These are phyloP conservation scores for Epicoccum sorghinum DNA, from an alignment of 2,329 filamentous ascomycete species.

Conservation along the genomic window DNA sequence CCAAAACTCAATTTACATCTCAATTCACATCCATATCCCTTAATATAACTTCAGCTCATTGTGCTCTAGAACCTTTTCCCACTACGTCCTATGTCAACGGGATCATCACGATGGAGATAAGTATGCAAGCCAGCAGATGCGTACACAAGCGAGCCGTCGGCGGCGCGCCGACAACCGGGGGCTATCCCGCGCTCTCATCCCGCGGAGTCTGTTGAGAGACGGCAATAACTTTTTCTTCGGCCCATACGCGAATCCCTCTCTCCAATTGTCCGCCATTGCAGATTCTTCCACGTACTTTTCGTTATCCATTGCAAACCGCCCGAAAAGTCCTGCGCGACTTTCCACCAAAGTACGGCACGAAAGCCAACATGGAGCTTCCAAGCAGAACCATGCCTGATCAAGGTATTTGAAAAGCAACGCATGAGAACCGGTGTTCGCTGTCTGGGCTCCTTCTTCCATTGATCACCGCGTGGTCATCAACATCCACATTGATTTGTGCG, in stretches of 20 bases:
- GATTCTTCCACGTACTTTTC: background rate
- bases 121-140: background rate
- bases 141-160: background rate
- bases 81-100: background rate
- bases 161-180: constrained; percentile 9
- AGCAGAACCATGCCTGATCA: constrained; percentile 44
- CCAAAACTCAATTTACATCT: background rate
- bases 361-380: constrained; percentile 39
- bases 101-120: background rate
- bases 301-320: background rate
- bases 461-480: background rate
- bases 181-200: background rate
- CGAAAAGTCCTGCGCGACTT: background rate
- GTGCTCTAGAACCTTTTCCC: background rate
- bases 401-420: constrained; percentile 44
- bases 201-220: constrained; percentile 1
- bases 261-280: background rate
- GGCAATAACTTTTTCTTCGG: constrained; percentile 4
- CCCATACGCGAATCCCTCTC: background rate
- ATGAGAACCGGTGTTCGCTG: constrained; percentile 48
- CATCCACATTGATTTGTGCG: background rate
- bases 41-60: background rate
- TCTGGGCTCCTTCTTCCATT: background rate
- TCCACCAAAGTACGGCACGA: constrained; percentile 34
- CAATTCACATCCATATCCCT: background rate